phyloP scores from a whole-genome alignment of 805 yeast species.

The Novakomyces olei region DNA sequence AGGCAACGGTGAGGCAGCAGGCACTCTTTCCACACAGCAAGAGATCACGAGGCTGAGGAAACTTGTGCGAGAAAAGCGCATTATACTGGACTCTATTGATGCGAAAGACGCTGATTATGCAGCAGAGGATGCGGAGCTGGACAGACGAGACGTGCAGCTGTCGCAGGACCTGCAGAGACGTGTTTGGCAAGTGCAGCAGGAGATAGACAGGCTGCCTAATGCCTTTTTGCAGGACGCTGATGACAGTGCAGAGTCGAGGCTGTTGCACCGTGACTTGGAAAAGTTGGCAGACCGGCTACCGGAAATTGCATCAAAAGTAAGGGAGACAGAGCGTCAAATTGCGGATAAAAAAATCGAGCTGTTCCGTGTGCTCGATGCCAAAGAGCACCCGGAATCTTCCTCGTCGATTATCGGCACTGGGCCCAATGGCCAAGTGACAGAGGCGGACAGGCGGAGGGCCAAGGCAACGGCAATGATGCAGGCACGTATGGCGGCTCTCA shows the following conservation, averaged over 20 bases:
- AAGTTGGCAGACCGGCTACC: slow-evolving; percentile 54
- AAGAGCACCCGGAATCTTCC: slow-evolving; percentile 47
- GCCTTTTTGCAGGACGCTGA: slow-evolving; percentile 11
- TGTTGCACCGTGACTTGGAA: slow-evolving; percentile 35
- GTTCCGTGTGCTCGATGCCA: slow-evolving; percentile 31
- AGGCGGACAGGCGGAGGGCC: slow-evolving; percentile 57
- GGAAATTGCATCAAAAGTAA: slow-evolving; percentile 37
- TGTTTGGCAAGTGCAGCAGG: slow-evolving; percentile 26
- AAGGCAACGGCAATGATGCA: slow-evolving; percentile 55
- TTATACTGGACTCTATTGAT: slow-evolving; percentile 47
- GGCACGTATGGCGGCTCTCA: slow-evolving; percentile 79
- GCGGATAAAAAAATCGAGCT: slow-evolving; percentile 42
- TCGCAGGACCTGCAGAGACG: slow-evolving; percentile 44
- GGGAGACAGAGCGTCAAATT: slow-evolving; percentile 44
- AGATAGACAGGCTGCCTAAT: slow-evolving; percentile 13
- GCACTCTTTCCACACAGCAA: slow-evolving; percentile 3
- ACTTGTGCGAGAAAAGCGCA: slow-evolving; percentile 46
- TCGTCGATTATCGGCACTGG: slow-evolving; percentile 51
- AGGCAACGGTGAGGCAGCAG: no score
- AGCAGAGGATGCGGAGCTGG: slow-evolving; percentile 18
- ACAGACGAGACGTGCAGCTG: slow-evolving; percentile 24
- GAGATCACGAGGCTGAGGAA: slow-evolving; percentile 30
- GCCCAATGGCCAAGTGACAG: slow-evolving; percentile 68
- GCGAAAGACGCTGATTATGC: slow-evolving; percentile 28
- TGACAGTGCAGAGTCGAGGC: slow-evolving; percentile 25